Conservation (phyloP, 208 protist genomes). For the Trypanosoma scelopori region DNA sequence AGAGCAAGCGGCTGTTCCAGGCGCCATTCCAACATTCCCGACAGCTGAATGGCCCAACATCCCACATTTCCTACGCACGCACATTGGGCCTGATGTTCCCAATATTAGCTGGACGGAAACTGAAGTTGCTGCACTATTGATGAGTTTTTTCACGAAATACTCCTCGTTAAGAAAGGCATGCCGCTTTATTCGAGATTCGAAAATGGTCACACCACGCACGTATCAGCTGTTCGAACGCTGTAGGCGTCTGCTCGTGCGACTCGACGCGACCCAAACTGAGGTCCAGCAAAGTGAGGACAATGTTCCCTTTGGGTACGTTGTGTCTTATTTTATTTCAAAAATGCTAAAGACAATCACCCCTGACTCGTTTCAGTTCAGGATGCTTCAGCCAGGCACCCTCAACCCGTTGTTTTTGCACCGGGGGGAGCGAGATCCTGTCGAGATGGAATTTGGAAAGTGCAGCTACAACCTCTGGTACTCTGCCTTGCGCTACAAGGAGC, state of each 20-base stretch:
- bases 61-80: slow-evolving; percentile 77
- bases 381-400: slow-evolving; percentile 41
- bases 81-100: slow-evolving; percentile 44
- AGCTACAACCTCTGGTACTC: slow-evolving; percentile 78
- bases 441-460: slow-evolving; percentile 62
- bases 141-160: slow-evolving; percentile 55
- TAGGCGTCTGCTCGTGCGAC: slow-evolving; percentile 23
- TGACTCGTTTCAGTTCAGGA: slow-evolving; percentile 4
- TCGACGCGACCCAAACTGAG: slow-evolving; percentile 32
- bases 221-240: slow-evolving; percentile 63
- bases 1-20: slow-evolving; percentile 28
- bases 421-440: slow-evolving; percentile 33
- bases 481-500: slow-evolving; percentile 46
- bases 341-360: slow-evolving; percentile 21
- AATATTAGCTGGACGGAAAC: slow-evolving; percentile 62
- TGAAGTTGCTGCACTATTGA: slow-evolving; percentile 39
- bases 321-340: slow-evolving; percentile 31
- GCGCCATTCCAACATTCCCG: slow-evolving; percentile 56
- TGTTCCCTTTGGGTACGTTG: slow-evolving; percentile 61
- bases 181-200: slow-evolving; percentile 46
- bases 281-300: slow-evolving; percentile 38
- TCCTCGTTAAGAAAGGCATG: slow-evolving; percentile 30
- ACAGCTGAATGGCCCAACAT: slow-evolving; percentile 43
- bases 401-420: slow-evolving; percentile 27
- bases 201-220: slow-evolving; percentile 63